Evolutionary conservation across 129 eudicot genomes (phyloP).

Genomic region (Arctium minus): DNA sequence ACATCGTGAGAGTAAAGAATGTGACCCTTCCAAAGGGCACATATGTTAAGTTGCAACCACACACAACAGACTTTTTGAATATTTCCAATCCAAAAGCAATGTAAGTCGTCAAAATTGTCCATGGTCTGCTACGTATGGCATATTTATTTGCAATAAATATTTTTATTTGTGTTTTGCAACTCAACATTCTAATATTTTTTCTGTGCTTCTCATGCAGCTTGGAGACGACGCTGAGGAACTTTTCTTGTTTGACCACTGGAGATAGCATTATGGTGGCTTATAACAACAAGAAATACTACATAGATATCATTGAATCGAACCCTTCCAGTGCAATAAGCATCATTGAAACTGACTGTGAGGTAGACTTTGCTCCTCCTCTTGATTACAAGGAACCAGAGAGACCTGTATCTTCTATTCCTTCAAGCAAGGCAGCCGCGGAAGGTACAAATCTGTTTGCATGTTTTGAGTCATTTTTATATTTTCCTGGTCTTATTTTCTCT

Average conservation of each 20-base stretch:
- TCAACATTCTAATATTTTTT: background rate
- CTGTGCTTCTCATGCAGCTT: conserved; percentile 51
- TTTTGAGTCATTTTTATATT: background rate
- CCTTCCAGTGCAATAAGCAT: conserved; percentile 84
- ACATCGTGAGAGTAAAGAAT: conserved; percentile 67
- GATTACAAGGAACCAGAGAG: conserved; percentile 91
- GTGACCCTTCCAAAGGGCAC: conserved; percentile 92
- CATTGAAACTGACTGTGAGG: conserved; percentile 98
- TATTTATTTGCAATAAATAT: background rate
- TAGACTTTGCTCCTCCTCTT: conserved; percentile 96
- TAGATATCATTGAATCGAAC: conserved; percentile 84
- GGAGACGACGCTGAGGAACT: conserved; percentile 96
- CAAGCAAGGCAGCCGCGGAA: conserved; percentile 54
- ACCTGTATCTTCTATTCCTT: conserved; percentile 34
- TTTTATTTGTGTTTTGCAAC: background rate
- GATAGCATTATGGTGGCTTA: conserved; percentile 96
- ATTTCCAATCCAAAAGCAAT: conserved; percentile 87
- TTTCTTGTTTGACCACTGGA: conserved; percentile 93
- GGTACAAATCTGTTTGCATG: conserved; percentile 20
- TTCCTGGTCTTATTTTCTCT: background rate
- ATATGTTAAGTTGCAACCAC: conserved; percentile 91
- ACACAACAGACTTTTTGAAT: conserved; percentile 83
- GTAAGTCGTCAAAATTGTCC: conserved; percentile 40
- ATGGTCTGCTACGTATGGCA: background rate
- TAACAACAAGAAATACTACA: conserved; percentile 86